A percentile compares a stretch with the other conserved stretches of the same genome.
Conservation (phyloP, 192 early-diverging fungal species). For the Linnemannia zychae region DNA sequence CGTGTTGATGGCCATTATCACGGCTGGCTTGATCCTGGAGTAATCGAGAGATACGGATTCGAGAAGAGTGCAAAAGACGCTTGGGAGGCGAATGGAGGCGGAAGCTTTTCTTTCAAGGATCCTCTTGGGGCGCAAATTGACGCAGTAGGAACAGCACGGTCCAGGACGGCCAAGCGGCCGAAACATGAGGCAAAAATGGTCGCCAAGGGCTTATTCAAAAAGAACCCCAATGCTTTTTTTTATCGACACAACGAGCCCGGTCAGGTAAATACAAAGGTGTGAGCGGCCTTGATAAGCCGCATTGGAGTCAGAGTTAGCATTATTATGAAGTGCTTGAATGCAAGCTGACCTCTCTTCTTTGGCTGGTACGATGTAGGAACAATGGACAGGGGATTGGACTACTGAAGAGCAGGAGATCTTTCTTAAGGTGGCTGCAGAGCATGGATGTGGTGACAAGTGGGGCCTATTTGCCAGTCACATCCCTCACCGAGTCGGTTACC, state of each 20-base stretch:
- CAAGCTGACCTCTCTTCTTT: not conserved
- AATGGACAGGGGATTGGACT: slow-evolving; percentile 84
- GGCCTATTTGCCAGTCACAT: slow-evolving; percentile 73
- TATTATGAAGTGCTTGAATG: not conserved
- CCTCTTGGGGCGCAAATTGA: slow-evolving; percentile 61
- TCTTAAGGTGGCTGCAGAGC: slow-evolving; percentile 62
- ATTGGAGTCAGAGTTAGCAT: not conserved
- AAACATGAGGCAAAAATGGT: slow-evolving; percentile 55
- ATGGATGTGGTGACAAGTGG: slow-evolving; percentile 75
- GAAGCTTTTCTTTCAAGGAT: slow-evolving; percentile 77
- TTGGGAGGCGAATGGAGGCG: slow-evolving; percentile 85
- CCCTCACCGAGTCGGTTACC: slow-evolving; percentile 71
- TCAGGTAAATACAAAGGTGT: slow-evolving; percentile 47
- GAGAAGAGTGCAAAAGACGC: slow-evolving; percentile 69
- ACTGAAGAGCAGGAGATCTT: slow-evolving; percentile 71
- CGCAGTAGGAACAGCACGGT: not conserved
- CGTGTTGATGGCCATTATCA: slow-evolving; percentile 72
- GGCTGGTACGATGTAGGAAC: slow-evolving; percentile 53
- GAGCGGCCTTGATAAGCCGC: not conserved
- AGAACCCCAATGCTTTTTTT: slow-evolving; percentile 85
- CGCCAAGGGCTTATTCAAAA: slow-evolving; percentile 75
- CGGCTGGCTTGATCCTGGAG: slow-evolving; percentile 72
- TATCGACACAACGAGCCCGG: slow-evolving; percentile 84
- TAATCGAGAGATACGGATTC: slow-evolving; percentile 72
- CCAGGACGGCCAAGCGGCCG: slow-evolving; percentile 21